These are phyloP conservation scores for Botrytis pseudocinerea DNA, from an alignment of 2,329 filamentous ascomycete genomes.

Conservation along the genomic window DNA sequence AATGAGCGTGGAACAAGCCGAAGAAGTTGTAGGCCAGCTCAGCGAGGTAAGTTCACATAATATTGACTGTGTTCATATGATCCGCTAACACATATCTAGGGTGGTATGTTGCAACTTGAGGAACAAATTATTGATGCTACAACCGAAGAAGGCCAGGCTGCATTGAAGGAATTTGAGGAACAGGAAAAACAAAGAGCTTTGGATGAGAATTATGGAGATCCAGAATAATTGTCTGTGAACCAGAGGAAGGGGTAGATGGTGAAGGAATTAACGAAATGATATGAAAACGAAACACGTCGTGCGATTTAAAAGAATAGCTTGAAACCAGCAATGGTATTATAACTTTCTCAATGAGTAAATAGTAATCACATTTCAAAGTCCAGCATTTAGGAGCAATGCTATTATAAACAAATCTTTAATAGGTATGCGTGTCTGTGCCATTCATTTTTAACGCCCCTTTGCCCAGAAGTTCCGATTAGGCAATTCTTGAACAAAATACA, in stretches of 20 bases:
- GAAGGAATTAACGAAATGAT: slow-evolving; percentile 5
- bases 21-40: slow-evolving; percentile 78
- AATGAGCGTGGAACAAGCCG: slow-evolving; percentile 86
- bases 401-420: slow-evolving; percentile 19
- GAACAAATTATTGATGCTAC: slow-evolving; percentile 95
- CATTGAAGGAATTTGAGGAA: slow-evolving; percentile 72
- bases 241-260: background rate
- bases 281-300: background rate
- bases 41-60: slow-evolving; percentile 58
- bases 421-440: slow-evolving; percentile 32
- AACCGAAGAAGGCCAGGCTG: slow-evolving; percentile 78
- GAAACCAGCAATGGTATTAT: slow-evolving; percentile 4
- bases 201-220: slow-evolving; percentile 40
- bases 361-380: slow-evolving; percentile 15
- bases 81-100: slow-evolving; percentile 45
- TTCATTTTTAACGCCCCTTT: slow-evolving; percentile 41
- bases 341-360: background rate
- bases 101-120: slow-evolving; percentile 86
- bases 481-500: slow-evolving; percentile 33
- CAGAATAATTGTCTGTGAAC: slow-evolving; percentile 36
- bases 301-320: background rate
- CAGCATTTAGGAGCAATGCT: slow-evolving; percentile 1
- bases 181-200: slow-evolving; percentile 44
- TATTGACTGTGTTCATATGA: background rate
- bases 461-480: slow-evolving; percentile 34